These are phyloP conservation scores for Ramichloridium luteum DNA, from an alignment of 2,329 filamentous ascomycete genomes.

Conservation along the genomic window DNA sequence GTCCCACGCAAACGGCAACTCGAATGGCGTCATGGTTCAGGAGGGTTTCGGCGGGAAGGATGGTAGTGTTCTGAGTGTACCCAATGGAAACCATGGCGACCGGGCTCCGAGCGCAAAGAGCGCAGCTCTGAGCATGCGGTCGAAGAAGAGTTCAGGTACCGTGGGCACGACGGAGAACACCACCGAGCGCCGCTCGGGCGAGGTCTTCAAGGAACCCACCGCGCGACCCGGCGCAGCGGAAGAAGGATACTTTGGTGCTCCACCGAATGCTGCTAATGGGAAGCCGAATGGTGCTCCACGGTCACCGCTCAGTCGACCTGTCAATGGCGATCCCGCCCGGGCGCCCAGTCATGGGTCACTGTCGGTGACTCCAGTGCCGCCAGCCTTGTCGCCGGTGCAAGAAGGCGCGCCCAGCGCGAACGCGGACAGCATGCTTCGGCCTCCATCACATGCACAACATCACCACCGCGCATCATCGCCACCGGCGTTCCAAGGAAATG, in stretches of 20 bases:
- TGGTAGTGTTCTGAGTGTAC: constrained; percentile 19
- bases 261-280: constrained; percentile 24
- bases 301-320: constrained; percentile 15
- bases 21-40: constrained; percentile 31
- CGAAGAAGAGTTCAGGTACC: constrained; percentile 17
- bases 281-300: constrained; percentile 25
- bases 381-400: constrained; percentile 18
- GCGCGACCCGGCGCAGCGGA: constrained; percentile 24
- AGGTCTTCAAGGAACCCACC: constrained; percentile 17
- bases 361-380: constrained; percentile 14
- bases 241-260: constrained; percentile 36
- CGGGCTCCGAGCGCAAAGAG: constrained; percentile 19
- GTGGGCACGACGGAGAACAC: constrained; percentile 11
- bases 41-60: constrained; percentile 20
- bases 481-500: constrained; percentile 24
- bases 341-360: constrained; percentile 12
- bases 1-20: constrained; percentile 24
- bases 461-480: constrained; percentile 25
- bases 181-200: constrained; percentile 21
- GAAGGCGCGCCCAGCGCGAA: constrained; percentile 8
- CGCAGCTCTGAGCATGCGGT: constrained; percentile 26
- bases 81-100: constrained; percentile 13
- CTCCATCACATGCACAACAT: constrained; percentile 11
- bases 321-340: constrained; percentile 8
- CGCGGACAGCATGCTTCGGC: constrained; percentile 17